Evolutionary conservation across 805 yeast genomes (phyloP), one percentile per base, ranked within the genome.

Genomic region (Kregervanrija pseudodelftensis): DNA sequence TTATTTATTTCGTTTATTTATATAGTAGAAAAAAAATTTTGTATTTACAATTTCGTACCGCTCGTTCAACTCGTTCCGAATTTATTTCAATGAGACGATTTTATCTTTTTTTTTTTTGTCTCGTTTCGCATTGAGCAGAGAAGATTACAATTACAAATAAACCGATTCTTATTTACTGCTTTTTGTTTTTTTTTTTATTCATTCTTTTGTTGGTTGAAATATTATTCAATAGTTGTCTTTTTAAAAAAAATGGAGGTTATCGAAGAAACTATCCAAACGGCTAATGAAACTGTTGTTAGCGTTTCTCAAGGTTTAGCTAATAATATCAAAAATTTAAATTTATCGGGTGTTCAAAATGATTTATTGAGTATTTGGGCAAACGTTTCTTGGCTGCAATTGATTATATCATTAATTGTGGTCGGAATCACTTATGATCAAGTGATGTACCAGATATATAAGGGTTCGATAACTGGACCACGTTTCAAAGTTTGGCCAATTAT

Each of bases 401-500:
- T 69, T 14, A 43, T 74, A 28, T 68, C 85, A 1, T 50, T 74
- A 1, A 43, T 79, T 7, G 70, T 77, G 3, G 51, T 76, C 11
- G 66, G 68, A 4, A 56, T 85, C 39, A 69, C 78, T 1, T 84
- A 77, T 60, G 95, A 87, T 65, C 95, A 84, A 65, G 64, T 88
- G n/a, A 65, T 76, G 51, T 93, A 93, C 62, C 81, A 88, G 58
- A 57, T 77, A 38, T 79, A 80, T 51, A 93, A 93, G 66, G 97
- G 97, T 37, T 60, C 77, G 32, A 88, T 91, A 62, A 96, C 88
- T 8, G 99, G 99, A 16, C 99, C 97, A 11, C 66, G 69, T 38
- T 80, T 74, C 63, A 93, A 93, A 66, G 58, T 89, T 46, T 91
- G 95, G 89, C 99, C 99, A 2, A 72, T 93, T 41, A 90, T 93